Conservation (phyloP, 2,329 filamentous ascomycete genomes). For the Pseudogymnoascus sp. region DNA sequence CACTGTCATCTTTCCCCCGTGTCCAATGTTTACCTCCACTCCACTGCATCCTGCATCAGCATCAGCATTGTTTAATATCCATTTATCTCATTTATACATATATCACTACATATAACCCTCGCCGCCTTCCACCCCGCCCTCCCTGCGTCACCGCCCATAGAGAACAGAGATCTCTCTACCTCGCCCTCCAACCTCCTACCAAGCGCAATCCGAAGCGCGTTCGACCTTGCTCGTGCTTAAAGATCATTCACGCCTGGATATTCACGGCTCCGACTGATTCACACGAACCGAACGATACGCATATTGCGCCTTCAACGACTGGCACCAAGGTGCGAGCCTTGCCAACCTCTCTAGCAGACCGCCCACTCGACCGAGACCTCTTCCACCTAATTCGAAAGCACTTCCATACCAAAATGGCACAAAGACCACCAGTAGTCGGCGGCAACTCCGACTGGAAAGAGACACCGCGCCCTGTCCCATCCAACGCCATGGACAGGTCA, state of each 20-base stretch:
- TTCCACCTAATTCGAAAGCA: neutral
- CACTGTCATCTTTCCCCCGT: too few relatives aligned
- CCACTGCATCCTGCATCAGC: neutral
- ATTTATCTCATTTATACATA: slow-evolving; percentile 6
- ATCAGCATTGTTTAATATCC: slow-evolving; percentile 10
- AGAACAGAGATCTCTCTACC: neutral
- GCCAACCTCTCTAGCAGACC: neutral
- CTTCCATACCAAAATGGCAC: neutral
- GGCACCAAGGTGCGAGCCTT: slow-evolving; percentile 1
- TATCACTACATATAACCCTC: neutral
- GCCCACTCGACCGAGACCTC: neutral
- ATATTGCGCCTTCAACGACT: neutral
- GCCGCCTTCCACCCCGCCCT: neutral
- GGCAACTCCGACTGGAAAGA: neutral
- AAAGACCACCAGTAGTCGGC: neutral
- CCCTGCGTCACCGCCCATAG: slow-evolving; percentile 5
- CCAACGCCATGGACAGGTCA: neutral
- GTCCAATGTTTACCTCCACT: too few relatives aligned
- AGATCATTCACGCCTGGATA: neutral
- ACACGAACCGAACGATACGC: neutral
- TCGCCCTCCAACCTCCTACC: neutral
- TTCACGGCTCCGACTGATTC: slow-evolving; percentile 3
- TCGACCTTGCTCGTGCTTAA: neutral
- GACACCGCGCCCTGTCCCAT: neutral
- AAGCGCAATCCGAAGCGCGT: neutral